A percentile compares a stretch with the other conserved stretches of the same genome.
These are phyloP conservation scores for Saturnispora hagleri DNA, from an alignment of 805 yeast genomes.

Conservation along the genomic window DNA sequence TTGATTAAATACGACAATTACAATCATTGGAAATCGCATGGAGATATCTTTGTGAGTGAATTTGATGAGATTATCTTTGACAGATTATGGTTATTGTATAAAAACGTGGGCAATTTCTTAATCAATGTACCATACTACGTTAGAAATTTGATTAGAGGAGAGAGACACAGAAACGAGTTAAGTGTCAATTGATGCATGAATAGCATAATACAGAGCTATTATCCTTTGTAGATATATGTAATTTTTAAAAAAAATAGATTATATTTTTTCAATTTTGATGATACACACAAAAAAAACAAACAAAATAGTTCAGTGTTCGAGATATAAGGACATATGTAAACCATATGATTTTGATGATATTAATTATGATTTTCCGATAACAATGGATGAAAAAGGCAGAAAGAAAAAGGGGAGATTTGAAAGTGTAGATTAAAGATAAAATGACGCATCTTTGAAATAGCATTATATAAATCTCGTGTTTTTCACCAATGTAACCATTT, in stretches of 20 bases:
- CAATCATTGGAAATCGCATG: conserved; percentile 23
- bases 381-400: neutral
- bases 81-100: conserved; percentile 14
- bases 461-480: neutral
- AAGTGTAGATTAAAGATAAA: neutral
- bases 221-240: neutral
- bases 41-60: conserved; percentile 19
- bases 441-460: neutral
- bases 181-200: neutral
- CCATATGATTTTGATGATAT: neutral
- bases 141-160: neutral
- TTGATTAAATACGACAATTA: conserved; percentile 51
- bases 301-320: neutral
- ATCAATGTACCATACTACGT: conserved; percentile 1
- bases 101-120: conserved; percentile 4
- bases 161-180: neutral
- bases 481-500: neutral
- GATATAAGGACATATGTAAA: neutral
- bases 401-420: neutral
- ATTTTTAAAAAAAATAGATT: neutral
- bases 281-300: neutral
- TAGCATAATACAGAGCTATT: no score
- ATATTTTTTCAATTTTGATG: neutral
- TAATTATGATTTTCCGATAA: neutral
- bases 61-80: conserved; percentile 17